Percentiles rank a stretch among this genome's conserved stretches.
These are phyloP conservation scores for Myotisia sp. DNA, from an alignment of 2,329 filamentous ascomycete species.

Conservation along the genomic window DNA sequence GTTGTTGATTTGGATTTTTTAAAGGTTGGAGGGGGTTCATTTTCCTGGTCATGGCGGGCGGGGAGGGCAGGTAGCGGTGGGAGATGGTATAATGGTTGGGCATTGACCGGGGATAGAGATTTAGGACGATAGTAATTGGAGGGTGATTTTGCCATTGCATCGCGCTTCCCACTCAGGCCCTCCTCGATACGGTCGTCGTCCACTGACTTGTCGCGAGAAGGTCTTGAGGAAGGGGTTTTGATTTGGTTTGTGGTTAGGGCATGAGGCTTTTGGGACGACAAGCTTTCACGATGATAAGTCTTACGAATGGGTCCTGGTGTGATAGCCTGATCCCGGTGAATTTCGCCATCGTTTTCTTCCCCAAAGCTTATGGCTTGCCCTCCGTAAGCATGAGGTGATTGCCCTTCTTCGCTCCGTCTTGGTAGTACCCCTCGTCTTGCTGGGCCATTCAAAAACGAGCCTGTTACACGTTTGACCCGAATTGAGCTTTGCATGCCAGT, in stretches of 20 bases:
- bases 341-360: conserved; percentile 1
- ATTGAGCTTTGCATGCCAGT: conserved; percentile 56
- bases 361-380: conserved; percentile 5
- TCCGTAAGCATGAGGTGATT: conserved; percentile 21
- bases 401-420: conserved; percentile 52
- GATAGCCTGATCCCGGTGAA: too few species aligned
- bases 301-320: too few species aligned
- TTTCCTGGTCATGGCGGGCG: conserved; percentile 65
- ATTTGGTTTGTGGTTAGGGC: too few species aligned
- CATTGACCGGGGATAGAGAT: conserved; percentile 17
- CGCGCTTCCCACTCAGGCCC: too few species aligned
- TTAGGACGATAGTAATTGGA: too few species aligned
- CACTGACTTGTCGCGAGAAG: too few species aligned
- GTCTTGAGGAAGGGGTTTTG: too few species aligned
- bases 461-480: conserved; percentile 61
- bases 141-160: not conserved
- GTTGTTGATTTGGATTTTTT: conserved; percentile 45
- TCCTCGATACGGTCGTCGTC: too few species aligned
- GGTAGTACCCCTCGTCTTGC: conserved; percentile 55
- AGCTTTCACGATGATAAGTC: too few species aligned
- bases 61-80: conserved; percentile 43
- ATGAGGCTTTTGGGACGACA: too few species aligned
- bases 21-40: conserved; percentile 59
- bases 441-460: conserved; percentile 65
- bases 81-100: conserved; percentile 44